phyloP scores from a whole-genome alignment of 345 rosid species.

The Rhizophora apiculata region DNA sequence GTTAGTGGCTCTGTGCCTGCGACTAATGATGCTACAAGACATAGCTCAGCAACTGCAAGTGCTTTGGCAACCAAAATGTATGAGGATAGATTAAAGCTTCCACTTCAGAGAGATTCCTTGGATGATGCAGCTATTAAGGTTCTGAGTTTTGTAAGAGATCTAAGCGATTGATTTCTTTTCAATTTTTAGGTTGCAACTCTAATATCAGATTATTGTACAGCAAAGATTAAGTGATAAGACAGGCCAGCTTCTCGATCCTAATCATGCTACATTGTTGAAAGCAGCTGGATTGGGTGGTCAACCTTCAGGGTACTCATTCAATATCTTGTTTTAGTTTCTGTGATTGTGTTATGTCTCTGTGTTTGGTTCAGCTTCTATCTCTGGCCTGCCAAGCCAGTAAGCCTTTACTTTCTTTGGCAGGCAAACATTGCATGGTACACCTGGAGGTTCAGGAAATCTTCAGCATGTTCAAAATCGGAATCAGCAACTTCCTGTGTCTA shows the following conservation, averaged over 20 bases:
- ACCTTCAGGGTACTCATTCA: constrained; percentile 39
- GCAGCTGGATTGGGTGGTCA: constrained; percentile 43
- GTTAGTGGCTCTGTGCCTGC: constrained; percentile 26
- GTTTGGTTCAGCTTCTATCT: constrained; percentile 4
- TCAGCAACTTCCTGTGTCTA: constrained; percentile 41
- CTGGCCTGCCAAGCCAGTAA: neutral
- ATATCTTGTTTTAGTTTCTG: constrained; percentile 5
- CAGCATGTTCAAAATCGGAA: constrained; percentile 43
- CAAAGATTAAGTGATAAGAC: constrained; percentile 39
- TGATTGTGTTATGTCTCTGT: neutral
- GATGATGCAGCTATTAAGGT: constrained; percentile 51
- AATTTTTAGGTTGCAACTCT: constrained; percentile 3
- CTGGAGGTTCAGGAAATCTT: constrained; percentile 36
- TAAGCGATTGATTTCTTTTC: constrained; percentile 2
- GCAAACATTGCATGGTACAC: constrained; percentile 38
- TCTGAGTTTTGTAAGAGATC: neutral
- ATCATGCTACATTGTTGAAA: constrained; percentile 42
- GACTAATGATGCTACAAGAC: constrained; percentile 36
- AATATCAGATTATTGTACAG: constrained; percentile 31
- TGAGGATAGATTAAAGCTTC: constrained; percentile 53
- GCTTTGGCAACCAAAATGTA: constrained; percentile 43
- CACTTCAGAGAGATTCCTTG: constrained; percentile 46
- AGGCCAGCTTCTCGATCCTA: constrained; percentile 48
- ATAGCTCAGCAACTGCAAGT: constrained; percentile 39
- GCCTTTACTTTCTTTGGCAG: constrained; percentile 19